Base-by-base conservation (phyloP, 192 early-diverging fungal species). In the Backusella liffmaniae region DNA sequence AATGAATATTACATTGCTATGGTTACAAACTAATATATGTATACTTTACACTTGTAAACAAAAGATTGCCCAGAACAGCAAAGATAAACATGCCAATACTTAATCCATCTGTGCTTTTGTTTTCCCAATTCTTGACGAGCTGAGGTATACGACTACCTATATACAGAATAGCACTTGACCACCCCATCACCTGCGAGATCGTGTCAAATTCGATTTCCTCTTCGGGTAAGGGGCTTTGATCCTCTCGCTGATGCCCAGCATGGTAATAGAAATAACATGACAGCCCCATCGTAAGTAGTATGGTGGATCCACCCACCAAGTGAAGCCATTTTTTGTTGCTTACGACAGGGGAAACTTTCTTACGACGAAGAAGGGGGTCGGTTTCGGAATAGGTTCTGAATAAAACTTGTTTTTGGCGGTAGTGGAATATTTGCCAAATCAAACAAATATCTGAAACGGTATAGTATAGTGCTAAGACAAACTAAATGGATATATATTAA, bases 51-150 rank as follows among this genome's bases (percentile, higher is more conserved):
- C 72, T 78, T 35, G 70, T 83, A 70, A 81, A 92, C 1, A 89
- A 78, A n/a, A 90, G 72, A 80, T 96, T 96, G 18, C 95, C 95
- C 72, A 95, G 67, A 36, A 94, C 90, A 29, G 89, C 88, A 83
- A 91, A 94, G 21, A 89, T 73, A 84, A 96, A 96, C 94, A 96
- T 95, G 62, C 85, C 87, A 4, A 92, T 71, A n/a, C 91, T 91
- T 44, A 96, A 85, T 1, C 95, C 95, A 76, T 94, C 94, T 18
- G 90, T 91, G 10, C 87, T 90, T 80, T 90, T 87, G 41, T 87
- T 86, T 30, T 83, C 77, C 78, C 84, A 89, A 83, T 96, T 96
- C 87, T 92, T 90, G 67, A 92, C 84, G 36, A 96, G 92, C 76
- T 96, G 95, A 2, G 95, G 95, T 39, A 95, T 84, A 66, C 94